phyloP scores from a whole-genome alignment of 352 stramenopile species.

The Phytopythium cucurbitacearum region DNA sequence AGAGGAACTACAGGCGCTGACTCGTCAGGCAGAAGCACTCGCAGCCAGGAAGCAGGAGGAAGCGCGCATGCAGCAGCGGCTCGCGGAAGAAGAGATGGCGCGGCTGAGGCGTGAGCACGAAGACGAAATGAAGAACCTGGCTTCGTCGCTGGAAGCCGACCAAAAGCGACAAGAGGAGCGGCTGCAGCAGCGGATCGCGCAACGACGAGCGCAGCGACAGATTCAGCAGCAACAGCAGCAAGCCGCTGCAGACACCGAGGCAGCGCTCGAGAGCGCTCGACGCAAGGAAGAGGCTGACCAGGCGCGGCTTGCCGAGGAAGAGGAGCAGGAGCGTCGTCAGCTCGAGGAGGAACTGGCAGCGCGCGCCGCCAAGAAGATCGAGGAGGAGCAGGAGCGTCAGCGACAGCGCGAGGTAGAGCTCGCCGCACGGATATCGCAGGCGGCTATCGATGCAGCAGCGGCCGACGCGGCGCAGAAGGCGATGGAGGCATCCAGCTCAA shows the following conservation, averaged over 20 bases:
- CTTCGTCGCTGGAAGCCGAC: constrained; percentile 42
- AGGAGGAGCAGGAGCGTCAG: constrained; percentile 56
- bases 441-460: constrained; percentile 27
- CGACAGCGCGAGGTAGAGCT: constrained; percentile 40
- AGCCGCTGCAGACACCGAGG: constrained; percentile 5
- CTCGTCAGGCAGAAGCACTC: constrained; percentile 10
- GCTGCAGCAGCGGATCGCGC: constrained; percentile 56
- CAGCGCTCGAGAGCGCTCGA: constrained; percentile 11
- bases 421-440: constrained; percentile 25
- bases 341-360: constrained; percentile 19
- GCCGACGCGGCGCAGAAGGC: constrained; percentile 33
- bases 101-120: constrained; percentile 58
- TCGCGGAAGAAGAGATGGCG: constrained; percentile 46
- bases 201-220: constrained; percentile 31
- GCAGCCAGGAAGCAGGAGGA: constrained; percentile 33
- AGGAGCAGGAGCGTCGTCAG: constrained; percentile 23
- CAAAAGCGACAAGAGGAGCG: constrained; percentile 62
- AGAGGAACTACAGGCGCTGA: constrained; percentile 27
- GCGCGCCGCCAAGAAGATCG: constrained; percentile 28
- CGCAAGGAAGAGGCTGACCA: constrained; percentile 10
- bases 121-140: constrained; percentile 38
- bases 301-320: constrained; percentile 17
- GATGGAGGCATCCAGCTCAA: constrained; percentile 35
- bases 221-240: constrained; percentile 21
- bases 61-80: constrained; percentile 31